Conservation (phyloP, 805 yeast species). For the Cyberlindnera maritima region DNA sequence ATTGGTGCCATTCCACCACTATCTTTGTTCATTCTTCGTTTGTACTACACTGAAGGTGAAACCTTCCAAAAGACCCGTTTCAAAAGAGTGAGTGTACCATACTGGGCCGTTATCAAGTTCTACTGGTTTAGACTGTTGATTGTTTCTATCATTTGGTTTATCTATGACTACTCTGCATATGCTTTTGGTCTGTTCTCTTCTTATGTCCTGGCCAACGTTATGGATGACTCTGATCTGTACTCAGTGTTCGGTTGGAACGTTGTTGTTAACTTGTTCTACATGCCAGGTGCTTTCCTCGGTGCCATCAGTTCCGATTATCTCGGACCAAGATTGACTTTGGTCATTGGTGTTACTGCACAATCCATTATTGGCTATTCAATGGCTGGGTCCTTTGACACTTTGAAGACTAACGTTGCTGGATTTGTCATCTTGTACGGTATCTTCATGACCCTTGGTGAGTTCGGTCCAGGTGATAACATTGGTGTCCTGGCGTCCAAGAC, state of each 20-base stretch:
- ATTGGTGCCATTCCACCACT: constrained; percentile 88
- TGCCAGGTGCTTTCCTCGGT: constrained; percentile 89
- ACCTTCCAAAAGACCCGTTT: constrained; percentile 69
- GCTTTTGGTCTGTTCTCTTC: constrained; percentile 86
- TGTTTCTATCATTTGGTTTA: constrained; percentile 82
- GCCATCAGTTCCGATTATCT: constrained; percentile 81
- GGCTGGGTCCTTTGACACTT: constrained; percentile 63
- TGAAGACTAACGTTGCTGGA: constrained; percentile 65
- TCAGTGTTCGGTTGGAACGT: constrained; percentile 90
- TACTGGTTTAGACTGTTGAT: constrained; percentile 78
- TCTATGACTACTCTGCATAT: constrained; percentile 84
- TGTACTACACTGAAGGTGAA: constrained; percentile 71
- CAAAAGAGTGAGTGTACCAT: constrained; percentile 65
- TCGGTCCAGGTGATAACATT: constrained; percentile 92
- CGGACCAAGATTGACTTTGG: constrained; percentile 85
- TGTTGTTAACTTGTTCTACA: constrained; percentile 80
- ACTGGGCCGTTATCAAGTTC: constrained; percentile 64
- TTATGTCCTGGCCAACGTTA: constrained; percentile 56
- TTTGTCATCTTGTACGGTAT: constrained; percentile 88
- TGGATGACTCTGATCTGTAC: constrained; percentile 60
- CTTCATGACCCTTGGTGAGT: constrained; percentile 83
- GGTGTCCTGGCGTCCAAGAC: constrained; percentile 88
- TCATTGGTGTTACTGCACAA: constrained; percentile 66
- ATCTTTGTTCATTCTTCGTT: constrained; percentile 71
- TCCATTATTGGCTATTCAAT: constrained; percentile 78